These are phyloP conservation scores for Claviceps sorghi DNA, from an alignment of 2,329 filamentous ascomycete genomes.

Conservation along the genomic window DNA sequence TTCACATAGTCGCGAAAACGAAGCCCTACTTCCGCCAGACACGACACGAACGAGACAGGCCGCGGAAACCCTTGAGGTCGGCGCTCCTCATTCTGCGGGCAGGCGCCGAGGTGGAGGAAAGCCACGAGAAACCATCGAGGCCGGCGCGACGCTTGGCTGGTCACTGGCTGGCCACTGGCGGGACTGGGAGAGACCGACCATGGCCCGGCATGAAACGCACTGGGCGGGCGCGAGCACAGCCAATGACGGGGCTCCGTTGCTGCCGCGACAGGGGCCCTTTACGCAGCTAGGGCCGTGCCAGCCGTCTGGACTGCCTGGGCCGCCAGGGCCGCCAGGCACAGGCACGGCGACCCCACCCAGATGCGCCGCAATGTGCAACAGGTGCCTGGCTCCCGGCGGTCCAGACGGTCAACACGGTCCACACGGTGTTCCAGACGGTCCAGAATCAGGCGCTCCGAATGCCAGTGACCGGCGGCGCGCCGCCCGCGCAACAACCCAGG, in stretches of 20 bases:
- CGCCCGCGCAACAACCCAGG: conserved; percentile 1
- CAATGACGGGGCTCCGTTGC: conserved; percentile 5
- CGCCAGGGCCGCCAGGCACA: neutral
- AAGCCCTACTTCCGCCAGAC: too few relatives aligned
- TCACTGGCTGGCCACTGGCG: neutral
- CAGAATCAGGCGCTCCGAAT: too few relatives aligned
- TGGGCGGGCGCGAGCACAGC: neutral
- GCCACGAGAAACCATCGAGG: too few relatives aligned
- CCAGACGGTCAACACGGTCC: too few relatives aligned
- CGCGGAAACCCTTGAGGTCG: too few relatives aligned
- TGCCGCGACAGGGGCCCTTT: neutral
- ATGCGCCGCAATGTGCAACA: neutral
- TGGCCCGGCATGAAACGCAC: conserved; percentile 3
- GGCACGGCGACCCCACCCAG: neutral
- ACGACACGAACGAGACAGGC: too few relatives aligned
- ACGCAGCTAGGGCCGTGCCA: neutral
- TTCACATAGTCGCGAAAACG: too few relatives aligned
- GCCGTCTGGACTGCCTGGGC: neutral
- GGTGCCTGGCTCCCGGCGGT: neutral
- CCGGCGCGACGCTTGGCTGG: neutral
- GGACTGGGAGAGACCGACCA: neutral
- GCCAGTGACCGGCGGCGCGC: conserved; percentile 1
- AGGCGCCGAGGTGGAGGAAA: too few relatives aligned
- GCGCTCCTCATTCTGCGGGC: too few relatives aligned
- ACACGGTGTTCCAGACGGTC: too few relatives aligned